Evolutionary conservation across 2,329 filamentous ascomycete genomes (phyloP).

Genomic region (Torrubiellomyces zombiae): DNA sequence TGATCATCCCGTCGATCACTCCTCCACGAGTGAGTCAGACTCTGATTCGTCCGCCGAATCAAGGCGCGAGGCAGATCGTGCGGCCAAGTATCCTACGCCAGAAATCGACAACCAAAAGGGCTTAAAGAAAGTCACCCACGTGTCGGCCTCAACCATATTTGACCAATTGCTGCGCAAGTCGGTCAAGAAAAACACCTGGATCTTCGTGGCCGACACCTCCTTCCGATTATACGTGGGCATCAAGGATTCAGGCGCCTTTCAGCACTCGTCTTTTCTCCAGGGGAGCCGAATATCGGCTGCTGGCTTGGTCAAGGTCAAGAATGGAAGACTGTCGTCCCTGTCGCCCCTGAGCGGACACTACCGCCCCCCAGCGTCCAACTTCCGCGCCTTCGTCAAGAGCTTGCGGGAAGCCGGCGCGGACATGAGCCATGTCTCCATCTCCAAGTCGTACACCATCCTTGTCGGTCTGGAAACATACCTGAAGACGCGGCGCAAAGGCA

Average conservation of each 20-base stretch:
- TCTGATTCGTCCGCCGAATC: slow-evolving; percentile 24
- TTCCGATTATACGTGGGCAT: slow-evolving; percentile 81
- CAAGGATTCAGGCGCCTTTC: slow-evolving; percentile 75
- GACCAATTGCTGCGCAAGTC: slow-evolving; percentile 65
- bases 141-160: slow-evolving; percentile 56
- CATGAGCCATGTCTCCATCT: slow-evolving; percentile 62
- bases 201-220: slow-evolving; percentile 76
- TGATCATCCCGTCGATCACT: slow-evolving; percentile 3
- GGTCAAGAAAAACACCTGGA: slow-evolving; percentile 80
- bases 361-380: slow-evolving; percentile 66
- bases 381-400: slow-evolving; percentile 61
- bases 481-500: slow-evolving; percentile 49
- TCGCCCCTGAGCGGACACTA: slow-evolving; percentile 68
- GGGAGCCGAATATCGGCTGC: slow-evolving; percentile 69
- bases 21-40: slow-evolving; percentile 10
- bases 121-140: slow-evolving; percentile 35
- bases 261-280: slow-evolving; percentile 79
- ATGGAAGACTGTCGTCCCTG: slow-evolving; percentile 58
- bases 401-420: slow-evolving; percentile 61
- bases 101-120: slow-evolving; percentile 45
- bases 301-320: slow-evolving; percentile 69
- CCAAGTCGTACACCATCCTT: slow-evolving; percentile 65
- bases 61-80: slow-evolving; percentile 40
- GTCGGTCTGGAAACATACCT: slow-evolving; percentile 70
- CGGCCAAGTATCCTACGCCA: slow-evolving; percentile 48